Evolutionary conservation across 768 basidiomycete genomes (phyloP).

Genomic region (Mycena albidolilacea): DNA sequence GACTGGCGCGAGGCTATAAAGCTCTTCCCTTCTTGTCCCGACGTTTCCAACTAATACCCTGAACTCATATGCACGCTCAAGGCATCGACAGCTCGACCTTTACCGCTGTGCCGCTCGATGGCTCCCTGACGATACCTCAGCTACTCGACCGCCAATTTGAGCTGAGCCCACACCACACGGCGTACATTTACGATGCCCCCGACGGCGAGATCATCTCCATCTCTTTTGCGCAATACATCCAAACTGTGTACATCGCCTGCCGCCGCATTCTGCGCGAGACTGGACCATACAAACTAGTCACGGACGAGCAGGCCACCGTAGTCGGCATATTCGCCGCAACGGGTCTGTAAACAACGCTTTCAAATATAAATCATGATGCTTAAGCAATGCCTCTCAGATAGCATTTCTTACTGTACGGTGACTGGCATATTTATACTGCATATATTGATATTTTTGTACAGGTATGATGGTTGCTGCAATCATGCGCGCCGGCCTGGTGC

Average conservation of each 20-base stretch:
- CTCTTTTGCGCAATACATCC: slow-evolving; percentile 15
- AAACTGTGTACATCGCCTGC: slow-evolving; percentile 1
- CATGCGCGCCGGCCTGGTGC: too few relatives aligned
- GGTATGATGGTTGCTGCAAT: slow-evolving; percentile 33
- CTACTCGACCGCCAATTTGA: slow-evolving; percentile 24
- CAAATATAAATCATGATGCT: too few relatives aligned
- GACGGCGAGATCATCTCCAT: slow-evolving; percentile 8
- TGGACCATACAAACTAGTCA: too few relatives aligned
- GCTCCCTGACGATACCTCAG: slow-evolving; percentile 15
- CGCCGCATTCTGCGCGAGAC: too few relatives aligned
- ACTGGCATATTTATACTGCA: background rate
- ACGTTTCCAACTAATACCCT: too few relatives aligned
- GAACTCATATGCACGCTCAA: slow-evolving; percentile 16
- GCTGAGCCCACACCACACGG: slow-evolving; percentile 19
- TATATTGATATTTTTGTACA: background rate
- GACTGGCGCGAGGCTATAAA: too few relatives aligned
- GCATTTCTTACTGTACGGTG: slow-evolving; percentile 23
- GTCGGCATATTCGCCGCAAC: too few relatives aligned
- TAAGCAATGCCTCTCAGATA: slow-evolving; percentile 4
- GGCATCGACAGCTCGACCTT: slow-evolving; percentile 11
- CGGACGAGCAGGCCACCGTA: too few relatives aligned
- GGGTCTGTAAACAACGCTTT: too few relatives aligned
- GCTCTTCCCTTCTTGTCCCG: too few relatives aligned
- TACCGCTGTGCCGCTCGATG: slow-evolving; percentile 14
- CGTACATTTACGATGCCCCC: slow-evolving; percentile 25